Percentiles rank a stretch among this genome's conserved stretches.
Evolutionary conservation across 257 asterid genomes (phyloP).

Genomic region (Petunia axillaris): DNA sequence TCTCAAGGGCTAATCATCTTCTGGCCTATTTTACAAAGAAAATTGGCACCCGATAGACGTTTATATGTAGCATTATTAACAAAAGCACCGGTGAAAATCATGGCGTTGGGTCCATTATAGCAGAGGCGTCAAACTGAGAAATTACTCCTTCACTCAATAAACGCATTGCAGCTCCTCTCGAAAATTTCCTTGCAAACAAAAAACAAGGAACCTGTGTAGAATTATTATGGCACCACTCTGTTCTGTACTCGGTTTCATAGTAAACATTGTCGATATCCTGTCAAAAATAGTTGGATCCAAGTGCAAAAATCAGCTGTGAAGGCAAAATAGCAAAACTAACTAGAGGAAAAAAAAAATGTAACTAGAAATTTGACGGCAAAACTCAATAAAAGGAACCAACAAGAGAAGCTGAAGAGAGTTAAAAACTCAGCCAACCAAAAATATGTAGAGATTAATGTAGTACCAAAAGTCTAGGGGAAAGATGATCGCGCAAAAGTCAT

Average conservation of each 20-base stretch:
- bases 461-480: too few relatives aligned
- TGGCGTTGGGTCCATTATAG: constrained; percentile 44
- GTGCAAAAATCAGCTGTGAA: not conserved
- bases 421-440: not conserved
- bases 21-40: not conserved
- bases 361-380: not conserved
- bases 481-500: too few relatives aligned
- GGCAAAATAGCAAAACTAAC: not conserved
- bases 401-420: not conserved
- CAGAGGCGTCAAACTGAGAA: constrained; percentile 53
- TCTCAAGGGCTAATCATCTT: not conserved
- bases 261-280: constrained; percentile 80
- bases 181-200: constrained; percentile 81
- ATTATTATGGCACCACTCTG: constrained; percentile 90
- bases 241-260: constrained; percentile 79
- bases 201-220: constrained; percentile 69
- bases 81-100: constrained; percentile 29
- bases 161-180: constrained; percentile 91
- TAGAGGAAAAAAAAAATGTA: not conserved
- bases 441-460: too few relatives aligned
- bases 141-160: constrained; percentile 60
- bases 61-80: not conserved
- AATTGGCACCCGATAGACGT: not conserved
- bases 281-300: constrained; percentile 20
- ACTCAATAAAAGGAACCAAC: not conserved